Evolutionary conservation across 805 yeast genomes (phyloP).

Genomic region (Teunomyces gatunensis): DNA sequence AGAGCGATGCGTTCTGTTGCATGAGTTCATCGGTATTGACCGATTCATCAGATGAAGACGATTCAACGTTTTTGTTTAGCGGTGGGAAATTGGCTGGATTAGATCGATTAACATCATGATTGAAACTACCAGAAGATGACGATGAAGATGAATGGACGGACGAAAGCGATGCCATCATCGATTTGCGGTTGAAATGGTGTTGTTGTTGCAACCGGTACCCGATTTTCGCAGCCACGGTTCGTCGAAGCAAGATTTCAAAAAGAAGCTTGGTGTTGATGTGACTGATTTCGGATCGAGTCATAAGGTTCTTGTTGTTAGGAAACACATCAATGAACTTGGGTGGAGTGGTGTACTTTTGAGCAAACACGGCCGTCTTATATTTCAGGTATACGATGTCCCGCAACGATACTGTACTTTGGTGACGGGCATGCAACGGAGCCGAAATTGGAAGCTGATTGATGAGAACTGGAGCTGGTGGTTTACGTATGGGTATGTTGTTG

Average conservation of each 20-base stretch:
- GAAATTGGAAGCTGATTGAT: conserved; percentile 3
- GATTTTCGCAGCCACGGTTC: conserved; percentile 43
- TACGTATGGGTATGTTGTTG: not conserved
- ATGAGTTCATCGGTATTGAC: conserved; percentile 28
- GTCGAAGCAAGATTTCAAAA: conserved; percentile 37
- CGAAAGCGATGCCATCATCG: conserved; percentile 28
- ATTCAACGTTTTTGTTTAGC: not conserved
- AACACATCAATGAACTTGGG: conserved; percentile 27
- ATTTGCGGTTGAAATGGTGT: conserved; percentile 21
- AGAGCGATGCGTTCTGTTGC: conserved; percentile 29
- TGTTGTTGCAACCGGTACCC: conserved; percentile 29
- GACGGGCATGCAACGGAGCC: conserved; percentile 2
- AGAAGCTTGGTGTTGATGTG: conserved; percentile 29
- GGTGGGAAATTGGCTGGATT: not conserved
- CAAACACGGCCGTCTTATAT: conserved; percentile 27
- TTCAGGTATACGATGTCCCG: conserved; percentile 23
- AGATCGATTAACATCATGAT: not conserved
- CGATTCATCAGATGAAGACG: conserved; percentile 12
- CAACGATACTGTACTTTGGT: conserved; percentile 10
- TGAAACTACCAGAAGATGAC: conserved; percentile 36
- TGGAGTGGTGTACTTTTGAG: conserved; percentile 17
- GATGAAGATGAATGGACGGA: conserved; percentile 33
- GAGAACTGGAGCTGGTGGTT: too few species aligned
- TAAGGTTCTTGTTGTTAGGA: conserved; percentile 23
- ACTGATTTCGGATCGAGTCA: conserved; percentile 24